Base-by-base conservation (phyloP, 257 asterid genomes). In the Capsicum baccatum region DNA sequence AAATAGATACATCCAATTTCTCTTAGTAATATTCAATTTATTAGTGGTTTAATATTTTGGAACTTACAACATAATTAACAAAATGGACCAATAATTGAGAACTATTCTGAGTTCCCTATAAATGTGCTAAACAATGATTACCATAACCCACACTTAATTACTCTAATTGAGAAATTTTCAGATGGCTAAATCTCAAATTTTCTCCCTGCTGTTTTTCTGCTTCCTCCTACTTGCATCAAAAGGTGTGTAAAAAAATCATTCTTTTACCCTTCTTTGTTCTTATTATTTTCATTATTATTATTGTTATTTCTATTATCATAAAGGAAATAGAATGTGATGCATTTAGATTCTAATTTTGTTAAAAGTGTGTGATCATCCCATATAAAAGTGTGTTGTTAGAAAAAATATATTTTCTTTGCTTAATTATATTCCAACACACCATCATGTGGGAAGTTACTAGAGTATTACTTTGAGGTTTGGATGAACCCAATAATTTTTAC, bases 121-220 rank as follows among this genome's bases (percentile, higher is more conserved):
- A 33, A 78, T 33, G 44, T 55, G 66, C 64, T 14, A 39, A 54
- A 10, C 62, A 55, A 78, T 54, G 64, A 78, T 13, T 47, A 54
- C 0, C 48, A 54, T 55, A 54, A 76, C 8, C 59, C 82, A 54
- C 64, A 52, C 9, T 64, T 11, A 52, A 76, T 9, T 26, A 13
- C 63, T 76, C 62, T 2, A 76, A 21, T 52, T 26, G 26, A 52
- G 6, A 13, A 54, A 7, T 4, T 14, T 54, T 54, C 15, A 33
- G 0, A 78, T 78, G 82, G 82, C 50, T 33, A 78, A 78, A 78
- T 54, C 33, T 78, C 82, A 78, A 37, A 15, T 33, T 54, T 33
- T 78, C 50, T 52, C 26, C 9, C 0, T 54, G 8, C 5, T 78
- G 33, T 0, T 78, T 14, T 54, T 78, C 50, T 78, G 50, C 2